Conservation (phyloP, 306 rosid species). For the Castanea crenata region DNA sequence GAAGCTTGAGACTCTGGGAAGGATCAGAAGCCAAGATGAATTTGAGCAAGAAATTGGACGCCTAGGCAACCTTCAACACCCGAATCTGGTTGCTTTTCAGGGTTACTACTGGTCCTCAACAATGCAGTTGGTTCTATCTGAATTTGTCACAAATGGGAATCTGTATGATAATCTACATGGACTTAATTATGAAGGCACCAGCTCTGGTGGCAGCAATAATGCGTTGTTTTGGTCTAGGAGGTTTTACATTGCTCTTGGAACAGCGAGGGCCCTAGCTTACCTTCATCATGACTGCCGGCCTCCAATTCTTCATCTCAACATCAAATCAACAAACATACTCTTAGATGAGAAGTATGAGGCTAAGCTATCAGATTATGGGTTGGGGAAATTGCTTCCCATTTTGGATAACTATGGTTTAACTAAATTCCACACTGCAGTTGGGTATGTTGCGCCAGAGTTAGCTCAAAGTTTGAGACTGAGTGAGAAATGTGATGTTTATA, state of each 20-base stretch:
- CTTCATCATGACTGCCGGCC: constrained; percentile 97
- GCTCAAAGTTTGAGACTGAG: constrained; percentile 85
- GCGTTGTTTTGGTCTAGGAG: constrained; percentile 77
- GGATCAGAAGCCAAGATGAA: constrained; percentile 90
- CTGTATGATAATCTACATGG: constrained; percentile 87
- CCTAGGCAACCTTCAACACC: constrained; percentile 71
- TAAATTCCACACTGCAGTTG: constrained; percentile 79
- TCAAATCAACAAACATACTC: constrained; percentile 89
- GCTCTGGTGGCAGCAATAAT: constrained; percentile 66
- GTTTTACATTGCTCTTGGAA: constrained; percentile 82
- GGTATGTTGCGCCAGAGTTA: constrained; percentile 96
- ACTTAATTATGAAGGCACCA: constrained; percentile 68
- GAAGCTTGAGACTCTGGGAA: constrained; percentile 88
- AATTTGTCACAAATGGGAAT: constrained; percentile 82
- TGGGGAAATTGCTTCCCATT: constrained; percentile 87
- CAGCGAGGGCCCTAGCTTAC: constrained; percentile 82
- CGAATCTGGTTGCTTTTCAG: constrained; percentile 77
- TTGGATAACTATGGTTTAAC: constrained; percentile 77
- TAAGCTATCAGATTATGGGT: constrained; percentile 88
- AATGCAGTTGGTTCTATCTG: constrained; percentile 89
- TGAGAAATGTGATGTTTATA: constrained; percentile 92
- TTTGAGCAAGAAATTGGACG: constrained; percentile 91
- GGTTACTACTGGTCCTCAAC: constrained; percentile 96
- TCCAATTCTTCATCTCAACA: constrained; percentile 93
- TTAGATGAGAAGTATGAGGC: constrained; percentile 73